Base-by-base conservation (phyloP, 2,329 filamentous ascomycete species). In the Aureobasidium namibiae region DNA sequence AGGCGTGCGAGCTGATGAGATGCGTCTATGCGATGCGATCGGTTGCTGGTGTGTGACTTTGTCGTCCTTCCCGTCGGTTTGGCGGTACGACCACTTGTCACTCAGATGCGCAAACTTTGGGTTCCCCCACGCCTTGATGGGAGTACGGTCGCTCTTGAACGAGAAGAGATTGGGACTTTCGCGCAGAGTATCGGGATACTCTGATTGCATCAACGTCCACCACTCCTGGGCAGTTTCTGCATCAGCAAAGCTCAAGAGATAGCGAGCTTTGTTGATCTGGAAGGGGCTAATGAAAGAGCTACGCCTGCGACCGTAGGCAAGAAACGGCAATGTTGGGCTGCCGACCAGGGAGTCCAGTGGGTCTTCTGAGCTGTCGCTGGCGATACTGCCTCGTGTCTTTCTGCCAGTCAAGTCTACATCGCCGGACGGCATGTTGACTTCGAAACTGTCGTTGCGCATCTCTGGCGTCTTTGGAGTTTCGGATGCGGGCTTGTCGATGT, bases 81-180 rank as follows among this genome's bases (percentile, higher is more conserved):
- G 57, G 42, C 65, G 66, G 56, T 69, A 70, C 63, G 68, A 70
- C 69, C 68, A 70, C 61, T 67, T 69, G 31, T 63, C 63, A 54
- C 67, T 67, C 38, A 71, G 52, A 53, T 68, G 68, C 31, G 64
- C 65, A 44, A 70, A 67, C 7, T 61, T 59, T 1, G 63, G 62
- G 44, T 69, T 67, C 26, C 64, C 66, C 68, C 67, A 69, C 10
- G 65, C 67, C 39, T 65, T 65, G 7, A 56, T 56, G 3, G 68
- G 65, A 16, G 68, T 60, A 8, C 68, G 65, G 29, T 67, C 63
- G 21, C 63, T 62, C 44, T 65, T 63, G 64, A 70, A 70, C 24
- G 65, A 68, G 63, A 70, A 70, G 13, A 70, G 65, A 48, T 70
- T 69, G 6, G 66, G 64, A 23, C 65, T 66, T 14, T 68, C 68